Evolutionary conservation across 176 grass and related monocot genomes (phyloP).

Genomic region (Tillandsia leiboldiana): DNA sequence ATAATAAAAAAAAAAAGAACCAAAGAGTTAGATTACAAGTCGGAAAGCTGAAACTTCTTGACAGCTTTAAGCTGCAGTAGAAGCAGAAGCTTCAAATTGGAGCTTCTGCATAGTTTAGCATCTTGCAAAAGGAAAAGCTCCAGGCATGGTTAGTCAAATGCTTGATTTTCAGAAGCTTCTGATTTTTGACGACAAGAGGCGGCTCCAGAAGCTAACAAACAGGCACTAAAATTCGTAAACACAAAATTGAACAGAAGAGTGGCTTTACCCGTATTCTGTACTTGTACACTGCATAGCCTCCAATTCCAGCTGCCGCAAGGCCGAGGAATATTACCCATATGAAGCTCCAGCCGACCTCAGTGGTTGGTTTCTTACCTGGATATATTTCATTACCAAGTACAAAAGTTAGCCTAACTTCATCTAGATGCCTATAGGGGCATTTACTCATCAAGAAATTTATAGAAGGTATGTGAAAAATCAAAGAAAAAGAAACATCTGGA

Average conservation of each 20-base stretch:
- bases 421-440: no score
- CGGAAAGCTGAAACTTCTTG: no score
- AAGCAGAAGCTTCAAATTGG: no score
- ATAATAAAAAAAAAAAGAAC: no score
- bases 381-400: background rate
- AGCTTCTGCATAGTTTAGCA: no score
- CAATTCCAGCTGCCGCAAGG: conserved; percentile 49
- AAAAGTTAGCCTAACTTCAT: background rate
- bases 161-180: background rate
- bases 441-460: no score
- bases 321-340: conserved; percentile 80
- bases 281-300: conserved; percentile 79
- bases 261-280: conserved; percentile 67
- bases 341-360: conserved; percentile 65
- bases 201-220: conserved; percentile 2
- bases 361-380: conserved; percentile 53
- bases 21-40: no score
- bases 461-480: no score
- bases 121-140: no score
- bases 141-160: no score
- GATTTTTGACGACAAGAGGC: conserved; percentile 6
- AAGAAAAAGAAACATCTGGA: background rate
- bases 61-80: no score
- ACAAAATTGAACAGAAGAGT: background rate
- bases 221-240: no score